phyloP scores from a whole-genome alignment of 1,139 yeast species.

The Pichia sp. region DNA sequence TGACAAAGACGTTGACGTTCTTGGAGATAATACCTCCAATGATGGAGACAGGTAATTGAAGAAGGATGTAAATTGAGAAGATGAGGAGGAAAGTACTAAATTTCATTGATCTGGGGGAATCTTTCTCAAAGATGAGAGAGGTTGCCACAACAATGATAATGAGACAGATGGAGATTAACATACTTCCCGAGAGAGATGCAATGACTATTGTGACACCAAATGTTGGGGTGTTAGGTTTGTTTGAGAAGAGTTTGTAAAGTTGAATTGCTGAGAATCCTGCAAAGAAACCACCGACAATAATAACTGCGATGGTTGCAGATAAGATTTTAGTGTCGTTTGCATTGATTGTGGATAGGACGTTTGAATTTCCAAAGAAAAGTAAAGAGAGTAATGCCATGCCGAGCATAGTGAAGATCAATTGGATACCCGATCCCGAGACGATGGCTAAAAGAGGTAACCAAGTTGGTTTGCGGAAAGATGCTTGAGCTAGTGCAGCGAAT shows the following conservation, averaged over 20 bases:
- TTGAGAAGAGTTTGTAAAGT: slow-evolving; percentile 42
- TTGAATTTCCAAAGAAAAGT: slow-evolving; percentile 42
- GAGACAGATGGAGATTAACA: slow-evolving; percentile 53
- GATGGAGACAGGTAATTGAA: slow-evolving; percentile 69
- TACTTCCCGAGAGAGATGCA: slow-evolving; percentile 51
- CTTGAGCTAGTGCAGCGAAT: not conserved
- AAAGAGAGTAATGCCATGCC: slow-evolving; percentile 59
- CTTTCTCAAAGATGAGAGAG: slow-evolving; percentile 67
- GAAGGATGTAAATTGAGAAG: slow-evolving; percentile 48
- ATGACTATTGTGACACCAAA: slow-evolving; percentile 19
- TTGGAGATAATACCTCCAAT: slow-evolving; percentile 64
- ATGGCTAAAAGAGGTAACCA: slow-evolving; percentile 43
- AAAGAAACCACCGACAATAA: slow-evolving; percentile 63
- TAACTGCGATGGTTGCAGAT: slow-evolving; percentile 51
- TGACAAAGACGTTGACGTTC: slow-evolving; percentile 20
- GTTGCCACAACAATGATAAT: slow-evolving; percentile 51
- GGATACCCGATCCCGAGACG: slow-evolving; percentile 68
- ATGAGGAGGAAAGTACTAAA: slow-evolving; percentile 62
- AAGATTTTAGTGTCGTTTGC: slow-evolving; percentile 60
- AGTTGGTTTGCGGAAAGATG: slow-evolving; percentile 45
- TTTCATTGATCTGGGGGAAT: slow-evolving; percentile 72
- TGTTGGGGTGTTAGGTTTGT: slow-evolving; percentile 26
- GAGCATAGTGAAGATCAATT: slow-evolving; percentile 53
- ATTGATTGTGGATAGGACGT: not conserved
- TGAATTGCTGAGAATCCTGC: slow-evolving; percentile 69